phyloP scores from a whole-genome alignment of 2,329 filamentous ascomycete genomes.

The Sclerotinia minor region DNA sequence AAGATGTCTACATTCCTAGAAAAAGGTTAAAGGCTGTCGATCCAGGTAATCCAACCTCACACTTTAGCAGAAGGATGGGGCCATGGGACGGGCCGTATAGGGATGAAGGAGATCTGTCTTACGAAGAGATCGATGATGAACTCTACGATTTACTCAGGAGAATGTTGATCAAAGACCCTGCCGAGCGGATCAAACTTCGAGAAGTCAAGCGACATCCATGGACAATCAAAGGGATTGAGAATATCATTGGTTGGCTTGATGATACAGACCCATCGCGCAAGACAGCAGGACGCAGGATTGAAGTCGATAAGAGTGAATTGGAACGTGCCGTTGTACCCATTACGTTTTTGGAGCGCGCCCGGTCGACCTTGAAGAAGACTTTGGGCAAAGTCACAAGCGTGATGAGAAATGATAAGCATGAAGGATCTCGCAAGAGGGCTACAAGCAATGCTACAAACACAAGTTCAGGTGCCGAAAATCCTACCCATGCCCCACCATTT shows the following conservation, averaged over 20 bases:
- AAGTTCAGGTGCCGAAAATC: conserved; percentile 62
- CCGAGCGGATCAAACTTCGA: conserved; percentile 81
- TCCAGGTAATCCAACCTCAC: conserved; percentile 56
- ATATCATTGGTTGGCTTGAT: conserved; percentile 82
- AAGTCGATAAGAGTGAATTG: conserved; percentile 88
- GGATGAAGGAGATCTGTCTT: conserved; percentile 74
- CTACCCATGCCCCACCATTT: conserved; percentile 47
- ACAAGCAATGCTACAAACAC: conserved; percentile 61
- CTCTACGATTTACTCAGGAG: conserved; percentile 75
- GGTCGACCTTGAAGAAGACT: conserved; percentile 72
- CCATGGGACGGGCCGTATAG: conserved; percentile 63
- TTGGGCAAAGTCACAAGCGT: conserved; percentile 59
- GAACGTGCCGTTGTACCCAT: conserved; percentile 87
- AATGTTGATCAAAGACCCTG: conserved; percentile 85
- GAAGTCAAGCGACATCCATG: conserved; percentile 95
- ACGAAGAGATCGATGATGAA: conserved; percentile 81
- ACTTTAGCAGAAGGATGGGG: conserved; percentile 54
- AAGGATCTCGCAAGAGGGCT: conserved; percentile 57
- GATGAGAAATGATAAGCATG: conserved; percentile 52
- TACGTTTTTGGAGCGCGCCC: conserved; percentile 80
- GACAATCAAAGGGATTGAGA: conserved; percentile 76
- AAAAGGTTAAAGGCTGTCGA: conserved; percentile 77
- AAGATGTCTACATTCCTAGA: conserved; percentile 85
- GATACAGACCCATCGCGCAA: conserved; percentile 83
- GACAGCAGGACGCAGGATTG: conserved; percentile 79